Base-by-base conservation (phyloP, 208 protist genomes). In the Crithidia fasciculata region DNA sequence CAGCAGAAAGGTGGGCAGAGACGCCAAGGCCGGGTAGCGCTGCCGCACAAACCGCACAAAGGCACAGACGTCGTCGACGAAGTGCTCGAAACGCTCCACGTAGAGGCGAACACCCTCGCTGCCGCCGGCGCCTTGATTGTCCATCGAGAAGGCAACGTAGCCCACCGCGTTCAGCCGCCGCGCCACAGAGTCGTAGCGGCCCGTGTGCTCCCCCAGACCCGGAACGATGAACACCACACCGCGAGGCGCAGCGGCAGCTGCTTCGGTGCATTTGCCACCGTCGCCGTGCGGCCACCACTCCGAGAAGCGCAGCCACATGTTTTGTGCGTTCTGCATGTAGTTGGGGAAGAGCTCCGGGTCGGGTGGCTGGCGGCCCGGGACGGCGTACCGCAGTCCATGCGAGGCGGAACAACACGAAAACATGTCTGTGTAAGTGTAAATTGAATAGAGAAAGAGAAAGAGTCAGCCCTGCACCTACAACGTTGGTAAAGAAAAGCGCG, bases 71-170 rank as follows among this genome's bases (percentile, higher is more conserved):
- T 95, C 90, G 70, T 93, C 82, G 12, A 93, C 90, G 72, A 91
- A 95, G 76, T 95, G 60, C 4, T 71, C 52, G 60, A 95, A 95
- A 57, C 71, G 55, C 70, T 91, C 78, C 55, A 95, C 87, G 77
- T 93, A 95, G 4, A 87, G 64, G 6, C 90, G 90, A 12, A 76
- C 55, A 0, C 90, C 90, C 60, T 95, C 88, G 52, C 87, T 93
- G 44, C 86, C 87, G n/a, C 90, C 90, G 4, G 79, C 69, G 53
- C 90, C 90, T 70, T 92, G 87, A 73, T 95, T 91, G 71, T 95
- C 87, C 77, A 90, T 74, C 9, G 82, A 80, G 66, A 95, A 90
- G 36, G 71, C 76, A 9, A 80, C 80, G 60, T 85, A 91, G 28
- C 86, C 86, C 56, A 85, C 78, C 40, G 58, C 16, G 49, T 80